phyloP scores from a whole-genome alignment of 257 asterid genomes.

The Gentiana straminea region DNA sequence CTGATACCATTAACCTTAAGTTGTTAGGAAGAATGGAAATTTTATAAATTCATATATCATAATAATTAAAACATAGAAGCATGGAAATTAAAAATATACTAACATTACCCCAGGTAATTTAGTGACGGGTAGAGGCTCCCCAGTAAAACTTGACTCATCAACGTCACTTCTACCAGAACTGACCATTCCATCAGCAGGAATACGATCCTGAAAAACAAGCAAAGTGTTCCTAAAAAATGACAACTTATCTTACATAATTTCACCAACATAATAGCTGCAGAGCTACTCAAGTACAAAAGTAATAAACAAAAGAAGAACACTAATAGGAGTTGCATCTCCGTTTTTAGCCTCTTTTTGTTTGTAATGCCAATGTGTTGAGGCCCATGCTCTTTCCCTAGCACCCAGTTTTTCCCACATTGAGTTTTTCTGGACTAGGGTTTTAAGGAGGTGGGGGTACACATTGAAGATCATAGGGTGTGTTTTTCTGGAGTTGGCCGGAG shows the following conservation, averaged over 20 bases:
- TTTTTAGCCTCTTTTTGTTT: too few relatives aligned
- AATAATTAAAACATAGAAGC: not conserved
- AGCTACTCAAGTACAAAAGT: not conserved
- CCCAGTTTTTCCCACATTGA: too few relatives aligned
- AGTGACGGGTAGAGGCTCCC: conserved; percentile 93
- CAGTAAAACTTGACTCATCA: conserved; percentile 96
- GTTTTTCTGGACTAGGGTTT: too few relatives aligned
- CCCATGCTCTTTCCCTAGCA: too few relatives aligned
- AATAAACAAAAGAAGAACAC: not conserved
- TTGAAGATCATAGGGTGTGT: too few relatives aligned
- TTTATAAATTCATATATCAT: too few relatives aligned
- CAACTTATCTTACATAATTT: not conserved
- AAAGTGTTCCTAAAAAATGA: conserved; percentile 8
- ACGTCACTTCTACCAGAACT: conserved; percentile 89
- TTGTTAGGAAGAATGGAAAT: not conserved
- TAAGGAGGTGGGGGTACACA: too few relatives aligned
- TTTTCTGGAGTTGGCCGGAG: too few relatives aligned
- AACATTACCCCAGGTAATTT: conserved; percentile 95
- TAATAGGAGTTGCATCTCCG: not conserved
- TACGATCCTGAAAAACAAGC: conserved; percentile 64
- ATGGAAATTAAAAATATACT: conserved; percentile 3
- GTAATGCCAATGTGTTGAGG: too few relatives aligned
- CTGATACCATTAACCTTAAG: not conserved
- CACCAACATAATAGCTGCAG: not conserved
- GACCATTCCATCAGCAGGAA: conserved; percentile 98